A percentile compares a stretch with the other conserved stretches of the same genome.
These are phyloP conservation scores for Dryas alaskensis DNA, from an alignment of 306 rosid genomes.

Conservation along the genomic window DNA sequence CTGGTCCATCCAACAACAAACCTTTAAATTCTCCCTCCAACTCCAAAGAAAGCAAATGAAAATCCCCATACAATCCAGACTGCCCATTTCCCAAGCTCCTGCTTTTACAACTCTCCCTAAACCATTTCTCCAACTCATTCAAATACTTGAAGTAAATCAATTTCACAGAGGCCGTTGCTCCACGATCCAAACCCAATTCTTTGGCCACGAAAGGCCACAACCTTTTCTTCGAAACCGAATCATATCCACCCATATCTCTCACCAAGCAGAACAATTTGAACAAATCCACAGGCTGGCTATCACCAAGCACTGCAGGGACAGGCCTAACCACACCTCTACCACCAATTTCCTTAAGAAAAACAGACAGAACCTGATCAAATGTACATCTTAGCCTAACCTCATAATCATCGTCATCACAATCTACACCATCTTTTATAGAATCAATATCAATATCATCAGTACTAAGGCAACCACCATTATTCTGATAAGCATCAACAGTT, in stretches of 20 bases:
- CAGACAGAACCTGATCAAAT: slow-evolving; percentile 49
- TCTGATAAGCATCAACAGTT: slow-evolving; percentile 28
- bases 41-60: slow-evolving; percentile 41
- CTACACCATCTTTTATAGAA: slow-evolving; percentile 18
- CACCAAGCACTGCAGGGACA: slow-evolving; percentile 56
- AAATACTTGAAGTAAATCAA: slow-evolving; percentile 61
- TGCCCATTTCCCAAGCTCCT: slow-evolving; percentile 38
- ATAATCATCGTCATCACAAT: slow-evolving; percentile 20
- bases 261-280: slow-evolving; percentile 54
- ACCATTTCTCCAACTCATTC: slow-evolving; percentile 64
- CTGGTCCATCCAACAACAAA: slow-evolving; percentile 33
- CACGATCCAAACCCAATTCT: slow-evolving; percentile 47
- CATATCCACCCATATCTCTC: slow-evolving; percentile 68
- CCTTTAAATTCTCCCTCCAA: slow-evolving; percentile 47
- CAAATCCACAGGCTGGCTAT: slow-evolving; percentile 55
- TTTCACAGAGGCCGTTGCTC: slow-evolving; percentile 44
- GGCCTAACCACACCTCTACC: slow-evolving; percentile 51
- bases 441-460: slow-evolving; percentile 19
- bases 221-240: slow-evolving; percentile 46
- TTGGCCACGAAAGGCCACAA: slow-evolving; percentile 62
- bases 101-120: slow-evolving; percentile 37
- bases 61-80: slow-evolving; percentile 26
- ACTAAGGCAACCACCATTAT: slow-evolving; percentile 24
- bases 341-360: slow-evolving; percentile 45
- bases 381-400: slow-evolving; percentile 36